phyloP scores from a whole-genome alignment of 345 rosid species.

The Dipteronia dyeriana region DNA sequence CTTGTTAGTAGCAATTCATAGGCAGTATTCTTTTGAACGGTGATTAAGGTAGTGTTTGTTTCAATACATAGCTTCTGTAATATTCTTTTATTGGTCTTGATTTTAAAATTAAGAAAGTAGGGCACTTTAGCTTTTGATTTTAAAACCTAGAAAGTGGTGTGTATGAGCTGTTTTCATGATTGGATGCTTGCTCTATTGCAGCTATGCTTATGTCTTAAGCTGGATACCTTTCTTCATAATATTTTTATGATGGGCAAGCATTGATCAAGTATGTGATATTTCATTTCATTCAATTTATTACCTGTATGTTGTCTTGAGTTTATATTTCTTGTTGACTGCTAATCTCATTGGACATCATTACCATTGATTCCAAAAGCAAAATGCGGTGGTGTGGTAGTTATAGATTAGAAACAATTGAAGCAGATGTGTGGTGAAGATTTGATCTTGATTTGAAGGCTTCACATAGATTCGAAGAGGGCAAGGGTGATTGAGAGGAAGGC shows the following conservation, averaged over 20 bases:
- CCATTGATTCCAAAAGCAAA: background rate
- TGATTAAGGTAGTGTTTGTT: slow-evolving; percentile 12
- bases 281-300: background rate
- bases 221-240: background rate
- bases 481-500: slow-evolving; percentile 2
- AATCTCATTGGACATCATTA: background rate
- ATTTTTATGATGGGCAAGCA: slow-evolving; percentile 2
- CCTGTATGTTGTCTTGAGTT: background rate
- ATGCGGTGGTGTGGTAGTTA: background rate
- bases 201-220: background rate
- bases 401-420: slow-evolving; percentile 16
- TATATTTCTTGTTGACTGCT: background rate
- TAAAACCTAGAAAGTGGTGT: slow-evolving; percentile 17
- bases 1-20: slow-evolving; percentile 13
- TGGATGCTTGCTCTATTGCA: slow-evolving; percentile 1
- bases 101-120: slow-evolving; percentile 15
- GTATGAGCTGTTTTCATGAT: slow-evolving; percentile 13
- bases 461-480: background rate
- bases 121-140: slow-evolving; percentile 15
- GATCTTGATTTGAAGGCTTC: background rate
- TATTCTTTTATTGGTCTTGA: background rate
- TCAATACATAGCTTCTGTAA: slow-evolving; percentile 6
- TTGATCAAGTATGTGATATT: background rate
- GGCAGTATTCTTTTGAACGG: background rate
- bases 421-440: background rate